Base-by-base conservation (phyloP, 129 eudicot species). In the Chrysanthemum seticuspe region DNA sequence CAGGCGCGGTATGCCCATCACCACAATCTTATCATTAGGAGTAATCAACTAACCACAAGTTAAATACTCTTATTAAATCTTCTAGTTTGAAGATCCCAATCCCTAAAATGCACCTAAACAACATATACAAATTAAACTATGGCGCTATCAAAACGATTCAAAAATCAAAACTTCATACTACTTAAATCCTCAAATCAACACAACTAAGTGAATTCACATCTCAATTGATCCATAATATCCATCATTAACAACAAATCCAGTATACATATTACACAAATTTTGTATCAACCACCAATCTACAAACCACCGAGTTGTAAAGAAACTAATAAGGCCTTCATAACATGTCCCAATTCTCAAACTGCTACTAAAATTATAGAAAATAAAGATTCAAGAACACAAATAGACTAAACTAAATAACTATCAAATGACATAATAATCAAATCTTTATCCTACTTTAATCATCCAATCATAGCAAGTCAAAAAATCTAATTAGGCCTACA, bases 161-260 rank as follows among this genome's bases (percentile, higher is more conserved):
- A 70, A 77, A 52, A 49, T 16, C 47, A 31, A 9, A 45, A 47
- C 58, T 67, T 56, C 25, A 5, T 67, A 13, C 61, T 23, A 45
- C 74, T 34, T 18, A 13, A 16, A 61, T 25, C 62, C 54, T 60
- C 10, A 40, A n/a, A 75, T 65, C 79, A 64, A 31, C 70, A 62
- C 36, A 18, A 50, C n/a, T 63, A 62, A 2, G 18, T 34, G 16
- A 53, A 13, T 40, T n/a, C 53, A 60, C 40, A 61, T 47, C 54
- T 76, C 74, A 78, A 64, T 40, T 64, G 73, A 78, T 71, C 82
- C 27, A 55, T 40, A 64, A 63, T 63, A 40, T 70, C 71, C 47
- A 5, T 5, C 13, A 71, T 23, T 9, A 53, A 8, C 76, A 3
- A 62, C n/a, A 62, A 70, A 78, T 57, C 18, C 73, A 53, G 29